Base-by-base conservation (phyloP, 257 asterid species). In the Capsicum pubescens region DNA sequence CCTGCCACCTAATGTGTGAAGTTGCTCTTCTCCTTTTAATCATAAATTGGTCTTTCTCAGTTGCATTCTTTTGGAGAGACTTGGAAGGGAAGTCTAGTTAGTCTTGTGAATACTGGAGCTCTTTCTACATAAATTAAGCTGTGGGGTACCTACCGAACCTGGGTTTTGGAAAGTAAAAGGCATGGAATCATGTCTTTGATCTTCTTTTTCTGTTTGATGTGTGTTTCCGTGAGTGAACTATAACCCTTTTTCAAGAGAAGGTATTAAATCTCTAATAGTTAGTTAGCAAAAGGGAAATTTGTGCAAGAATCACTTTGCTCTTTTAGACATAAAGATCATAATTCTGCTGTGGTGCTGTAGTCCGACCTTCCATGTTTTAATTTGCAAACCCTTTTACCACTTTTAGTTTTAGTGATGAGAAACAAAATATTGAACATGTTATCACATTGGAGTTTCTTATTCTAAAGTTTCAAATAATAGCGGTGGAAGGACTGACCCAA, bases 1-100 rank as follows among this genome's bases (percentile, higher is more conserved):
- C 63, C 84, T 95, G 85, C 98, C 98, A 50, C 98, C 98, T 64
- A 92, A 95, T 87, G 98, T 93, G 90, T 72, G 95, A 59, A 81
- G 32, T 61, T 81, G 15, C 63, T 80, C 36, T 39, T 60, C 19
- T 81, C 84, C 44, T 76, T 76, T 76, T 50, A 54, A 76, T 76
- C 63, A 21, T 52, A 50, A 13, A 52, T 76, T 76, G 19, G 15
- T 52, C 12, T 7, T 76, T 8, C 81, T 76, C 48, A 52, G 21
- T 76, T 54, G 64, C 63, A 52, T 52, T 52, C 26, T 13, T 13
- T 52, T 74, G 59, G n/a, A 46, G 9, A 71, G 58, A 46, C 16
- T 71, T 71, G 12, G 21, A 6, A 52, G 44, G 44, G 61, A 74
- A 74, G 19, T 48, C 60, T 74, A 48, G 39, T 74, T 50, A 74